A percentile compares a stretch with the other conserved stretches of the same genome.
Evolutionary conservation across 75 land plant genomes (phyloP).

Genomic region (Pinus tabuliformis): DNA sequence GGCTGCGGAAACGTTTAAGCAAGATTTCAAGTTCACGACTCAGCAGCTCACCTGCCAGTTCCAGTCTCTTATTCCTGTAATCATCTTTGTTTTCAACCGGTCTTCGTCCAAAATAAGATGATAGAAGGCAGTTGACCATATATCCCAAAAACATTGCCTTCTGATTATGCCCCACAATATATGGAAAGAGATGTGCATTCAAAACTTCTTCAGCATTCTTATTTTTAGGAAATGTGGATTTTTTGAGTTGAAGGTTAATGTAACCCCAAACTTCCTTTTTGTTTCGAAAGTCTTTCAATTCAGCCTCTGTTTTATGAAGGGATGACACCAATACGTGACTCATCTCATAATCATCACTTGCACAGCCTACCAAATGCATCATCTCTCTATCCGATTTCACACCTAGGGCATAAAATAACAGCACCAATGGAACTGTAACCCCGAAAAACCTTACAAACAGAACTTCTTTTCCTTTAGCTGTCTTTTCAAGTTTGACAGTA

Average conservation of each 20-base stretch:
- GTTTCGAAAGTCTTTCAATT: slow-evolving; percentile 35
- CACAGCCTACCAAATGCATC: slow-evolving; percentile 54
- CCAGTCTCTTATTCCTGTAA: slow-evolving; percentile 81
- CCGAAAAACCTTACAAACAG: slow-evolving; percentile 30
- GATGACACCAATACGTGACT: slow-evolving; percentile 58
- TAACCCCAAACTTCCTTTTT: slow-evolving; percentile 22
- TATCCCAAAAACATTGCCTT: slow-evolving; percentile 80
- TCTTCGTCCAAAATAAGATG: slow-evolving; percentile 49
- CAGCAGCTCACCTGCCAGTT: slow-evolving; percentile 73
- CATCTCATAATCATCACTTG: slow-evolving; percentile 24
- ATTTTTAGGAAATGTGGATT: slow-evolving; percentile 32
- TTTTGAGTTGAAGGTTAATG: slow-evolving; percentile 18
- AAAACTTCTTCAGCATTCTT: slow-evolving; percentile 47
- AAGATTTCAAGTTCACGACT: slow-evolving; percentile 53
- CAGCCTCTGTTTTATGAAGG: slow-evolving; percentile 51
- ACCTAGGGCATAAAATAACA: slow-evolving; percentile 84
- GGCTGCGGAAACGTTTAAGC: slow-evolving; percentile 51
- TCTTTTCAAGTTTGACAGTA: slow-evolving; percentile 28
- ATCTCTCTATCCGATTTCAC: slow-evolving; percentile 67
- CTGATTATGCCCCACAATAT: slow-evolving; percentile 22
- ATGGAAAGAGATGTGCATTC: slow-evolving; percentile 44
- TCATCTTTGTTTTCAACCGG: slow-evolving; percentile 65
- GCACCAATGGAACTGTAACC: slow-evolving; percentile 47
- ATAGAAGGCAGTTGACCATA: slow-evolving; percentile 71
- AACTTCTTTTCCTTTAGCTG: slow-evolving; percentile 33